Percentiles rank a stretch among this genome's conserved stretches.
Conservation (phyloP, 2,329 filamentous ascomycete species). For the Monilinia aucupariae region DNA sequence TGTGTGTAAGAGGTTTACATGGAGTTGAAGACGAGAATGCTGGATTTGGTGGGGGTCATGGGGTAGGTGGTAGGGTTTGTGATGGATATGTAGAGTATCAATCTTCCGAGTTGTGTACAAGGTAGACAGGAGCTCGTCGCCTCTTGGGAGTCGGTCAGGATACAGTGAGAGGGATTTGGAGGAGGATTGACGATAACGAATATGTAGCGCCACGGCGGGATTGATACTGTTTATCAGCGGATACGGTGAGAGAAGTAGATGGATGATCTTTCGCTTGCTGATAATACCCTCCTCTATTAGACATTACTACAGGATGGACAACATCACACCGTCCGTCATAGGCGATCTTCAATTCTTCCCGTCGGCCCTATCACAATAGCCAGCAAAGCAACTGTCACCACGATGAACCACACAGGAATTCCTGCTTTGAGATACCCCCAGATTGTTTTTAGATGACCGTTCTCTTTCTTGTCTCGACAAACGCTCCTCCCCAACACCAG, state of each 20-base stretch:
- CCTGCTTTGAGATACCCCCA: background rate
- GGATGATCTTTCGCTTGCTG: background rate
- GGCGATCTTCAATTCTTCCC: background rate
- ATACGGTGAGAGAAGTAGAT: background rate
- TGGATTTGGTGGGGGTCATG: background rate
- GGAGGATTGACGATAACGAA: background rate
- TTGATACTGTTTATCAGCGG: background rate
- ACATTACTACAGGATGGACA: background rate
- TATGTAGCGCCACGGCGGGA: background rate
- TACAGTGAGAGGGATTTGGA: background rate
- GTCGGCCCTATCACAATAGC: background rate
- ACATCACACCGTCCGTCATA: background rate
- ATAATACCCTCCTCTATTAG: background rate
- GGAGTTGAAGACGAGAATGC: background rate
- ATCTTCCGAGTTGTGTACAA: background rate
- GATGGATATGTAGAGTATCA: background rate
- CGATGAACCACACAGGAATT: background rate
- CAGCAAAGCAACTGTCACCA: conserved; percentile 1
- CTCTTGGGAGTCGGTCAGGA: background rate
- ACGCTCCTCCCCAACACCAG: conserved; percentile 28
- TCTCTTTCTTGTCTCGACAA: background rate
- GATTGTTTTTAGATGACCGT: background rate
- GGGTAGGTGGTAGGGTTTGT: background rate
- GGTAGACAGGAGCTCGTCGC: background rate
- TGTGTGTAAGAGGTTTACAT: background rate